Conservation (phyloP, 2,329 filamentous ascomycete genomes). For the Penicillium sp. region DNA sequence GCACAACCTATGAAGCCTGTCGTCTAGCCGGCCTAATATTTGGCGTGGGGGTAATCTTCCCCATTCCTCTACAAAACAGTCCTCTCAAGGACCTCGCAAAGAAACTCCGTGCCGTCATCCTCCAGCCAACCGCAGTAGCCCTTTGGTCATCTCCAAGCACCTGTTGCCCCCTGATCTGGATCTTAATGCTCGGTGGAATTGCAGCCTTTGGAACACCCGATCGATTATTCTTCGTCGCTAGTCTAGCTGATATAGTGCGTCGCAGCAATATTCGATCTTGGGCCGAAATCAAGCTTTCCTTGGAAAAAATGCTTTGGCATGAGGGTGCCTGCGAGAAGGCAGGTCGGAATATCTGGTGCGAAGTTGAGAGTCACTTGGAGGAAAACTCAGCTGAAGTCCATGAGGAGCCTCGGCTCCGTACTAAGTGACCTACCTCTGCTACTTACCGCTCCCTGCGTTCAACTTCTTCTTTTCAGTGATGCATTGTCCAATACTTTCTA, state of each 20-base stretch:
- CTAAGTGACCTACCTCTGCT: neutral
- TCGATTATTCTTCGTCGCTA: constrained; percentile 35
- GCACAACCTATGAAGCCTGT: constrained; percentile 35
- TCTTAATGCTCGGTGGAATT: constrained; percentile 40
- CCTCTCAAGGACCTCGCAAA: constrained; percentile 33
- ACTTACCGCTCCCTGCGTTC: neutral
- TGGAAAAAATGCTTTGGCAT: constrained; percentile 37
- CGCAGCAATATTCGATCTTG: constrained; percentile 26
- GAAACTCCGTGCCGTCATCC: constrained; percentile 28
- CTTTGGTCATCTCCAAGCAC: constrained; percentile 30
- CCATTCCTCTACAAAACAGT: constrained; percentile 39
- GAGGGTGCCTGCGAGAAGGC: constrained; percentile 36
- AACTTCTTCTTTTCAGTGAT: neutral
- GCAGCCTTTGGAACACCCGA: constrained; percentile 33
- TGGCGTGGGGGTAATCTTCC: constrained; percentile 41
- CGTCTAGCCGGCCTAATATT: constrained; percentile 40
- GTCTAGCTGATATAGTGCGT: constrained; percentile 23
- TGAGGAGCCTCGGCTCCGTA: neutral
- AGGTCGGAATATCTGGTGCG: constrained; percentile 30
- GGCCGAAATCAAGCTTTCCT: constrained; percentile 23
- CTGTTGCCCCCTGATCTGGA: constrained; percentile 36
- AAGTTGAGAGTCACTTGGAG: constrained; percentile 7
- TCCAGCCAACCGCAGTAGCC: constrained; percentile 16
- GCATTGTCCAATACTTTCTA: neutral
- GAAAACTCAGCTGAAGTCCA: neutral